Evolutionary conservation across 352 stramenopile species (phyloP), one percentile per base, ranked within the genome.

Genomic region (Globisporangium mamillatum): DNA sequence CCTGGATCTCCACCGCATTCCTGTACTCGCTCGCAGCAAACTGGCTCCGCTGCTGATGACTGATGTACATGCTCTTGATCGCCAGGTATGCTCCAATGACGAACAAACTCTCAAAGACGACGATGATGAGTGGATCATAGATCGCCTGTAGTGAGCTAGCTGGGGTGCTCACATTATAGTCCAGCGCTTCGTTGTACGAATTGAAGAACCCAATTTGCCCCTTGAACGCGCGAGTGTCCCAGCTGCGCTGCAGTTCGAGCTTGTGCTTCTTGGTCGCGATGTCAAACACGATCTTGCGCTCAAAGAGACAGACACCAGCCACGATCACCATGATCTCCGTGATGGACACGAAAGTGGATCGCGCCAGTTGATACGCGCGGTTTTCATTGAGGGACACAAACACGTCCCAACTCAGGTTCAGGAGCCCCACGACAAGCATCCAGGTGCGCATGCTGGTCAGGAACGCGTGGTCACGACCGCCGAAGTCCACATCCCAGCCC

Each of bases 111-210:
- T 88, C 70, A 4, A 34, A 20, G 5, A 89, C 41, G 12, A 87
- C 67, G n/a, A 48, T 18, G 14, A 64, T 24, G 27, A 91, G 58
- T 1, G 82, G 77, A 57, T 68, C 48, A 63, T 81, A 77, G 8
- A 91, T 27, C 14, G 66, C 68, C 0, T 53, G 50, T 3, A 89
- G 16, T 32, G 76, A 70, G 1, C 60, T 38, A 5, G 57, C 50
- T 1, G 74, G 32, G 0, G 82, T 86, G n/a, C 70, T 72, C 0
- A 75, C 66, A 59, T 81, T 71, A 25, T 78, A 73, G 22, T 87
- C 75, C 25, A 86, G 71, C 20, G 85, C 80, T 52, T 84, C 75
- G 60, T 77, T 83, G 66, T 82, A 88, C n/a, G 69, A 60, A 59
- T 90, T 86, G 22, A 73, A 65, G n/a, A 80, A 73, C 10, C 70